Evolutionary conservation across 2,329 filamentous ascomycete genomes (phyloP), one percentile per base, ranked within the genome.

Genomic region (Talaromyces sp.): DNA sequence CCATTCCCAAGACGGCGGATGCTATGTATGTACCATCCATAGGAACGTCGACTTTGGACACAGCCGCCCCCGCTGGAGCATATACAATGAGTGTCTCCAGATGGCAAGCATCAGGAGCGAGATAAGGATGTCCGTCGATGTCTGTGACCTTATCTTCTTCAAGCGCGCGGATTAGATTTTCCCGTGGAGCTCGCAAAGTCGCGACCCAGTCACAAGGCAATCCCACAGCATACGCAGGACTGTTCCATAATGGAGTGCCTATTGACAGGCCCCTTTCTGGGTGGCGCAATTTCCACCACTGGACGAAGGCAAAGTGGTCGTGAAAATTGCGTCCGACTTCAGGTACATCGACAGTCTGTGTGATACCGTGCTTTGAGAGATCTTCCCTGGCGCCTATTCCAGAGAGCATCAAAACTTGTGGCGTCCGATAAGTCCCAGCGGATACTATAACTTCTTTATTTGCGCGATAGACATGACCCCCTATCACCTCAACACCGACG

Each of bases 171-270:
- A 47, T 11, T 3, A 47, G 24, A 13, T 47, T 22, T 2, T 47
- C 45, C 45, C 45, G 45, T 0, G 72, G 73, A 0, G 75, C 68
- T 14, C 69, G 70, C 9, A 69, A 65, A 2, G 78, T 73, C 8
- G 75, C 74, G 13, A 78, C 70, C 69, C 78, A 82, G 68, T 82
- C 78, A 52, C 72, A 62, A 0, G 79, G 78, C 3, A 72, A 67
- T 0, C 79, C 80, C 49, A 75, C 66, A 0, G 68, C 62, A 66
- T 80, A 81, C 22, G 79, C 75, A 0, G 76, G 74, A 58, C 75
- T 68, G 1, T 65, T 69, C 65, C 79, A 80, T 9, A 76, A 60
- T 2, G 77, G 72, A 43, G 78, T 80, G 1, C 69, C 41, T 0
- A 79, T 75, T 3, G 76, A 76, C 9, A 77, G 66, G 70, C 78